These are phyloP conservation scores for bread wheat (Triticum aestivum) DNA, from an alignment of 176 grass and related monocot species.

Conservation along the genomic window DNA sequence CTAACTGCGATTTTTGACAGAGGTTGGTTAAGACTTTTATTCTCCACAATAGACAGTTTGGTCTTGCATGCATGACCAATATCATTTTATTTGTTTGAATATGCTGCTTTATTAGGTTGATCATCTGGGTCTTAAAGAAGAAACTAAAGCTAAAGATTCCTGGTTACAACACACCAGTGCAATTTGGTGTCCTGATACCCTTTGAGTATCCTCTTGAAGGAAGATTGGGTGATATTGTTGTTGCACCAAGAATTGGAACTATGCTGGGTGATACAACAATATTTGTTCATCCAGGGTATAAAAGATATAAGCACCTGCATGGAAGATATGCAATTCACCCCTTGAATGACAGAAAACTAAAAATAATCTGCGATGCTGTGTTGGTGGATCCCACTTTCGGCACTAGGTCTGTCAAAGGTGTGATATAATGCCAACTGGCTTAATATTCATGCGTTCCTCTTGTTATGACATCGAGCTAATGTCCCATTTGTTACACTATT, in stretches of 20 bases:
- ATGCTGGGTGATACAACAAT: too few species aligned
- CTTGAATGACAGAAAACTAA: conserved; percentile 70
- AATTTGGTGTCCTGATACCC: too few species aligned
- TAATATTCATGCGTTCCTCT: neutral
- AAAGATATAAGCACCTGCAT: conserved; percentile 74
- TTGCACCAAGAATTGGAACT: too few species aligned
- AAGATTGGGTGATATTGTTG: too few species aligned
- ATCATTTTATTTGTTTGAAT: neutral
- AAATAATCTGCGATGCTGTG: conserved; percentile 80
- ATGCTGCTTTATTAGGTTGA: conserved; percentile 63
- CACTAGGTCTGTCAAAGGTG: conserved; percentile 91
- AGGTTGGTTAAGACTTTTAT: conserved; percentile 49
- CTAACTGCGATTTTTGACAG: conserved; percentile 81
- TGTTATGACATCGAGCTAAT: too few species aligned
- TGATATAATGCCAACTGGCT: neutral
- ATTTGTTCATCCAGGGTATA: too few species aligned
- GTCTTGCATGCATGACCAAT: neutral
- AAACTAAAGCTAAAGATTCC: conserved; percentile 65
- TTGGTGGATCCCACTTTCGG: conserved; percentile 81
- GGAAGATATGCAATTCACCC: conserved; percentile 77
- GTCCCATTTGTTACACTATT: too few species aligned
- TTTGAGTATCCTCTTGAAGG: too few species aligned
- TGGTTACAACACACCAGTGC: conserved; percentile 37
- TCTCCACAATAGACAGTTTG: neutral
- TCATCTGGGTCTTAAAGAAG: conserved; percentile 72